phyloP scores from a whole-genome alignment of 768 basidiomycete genomes.

The Pilatotrama ljubarskyi region DNA sequence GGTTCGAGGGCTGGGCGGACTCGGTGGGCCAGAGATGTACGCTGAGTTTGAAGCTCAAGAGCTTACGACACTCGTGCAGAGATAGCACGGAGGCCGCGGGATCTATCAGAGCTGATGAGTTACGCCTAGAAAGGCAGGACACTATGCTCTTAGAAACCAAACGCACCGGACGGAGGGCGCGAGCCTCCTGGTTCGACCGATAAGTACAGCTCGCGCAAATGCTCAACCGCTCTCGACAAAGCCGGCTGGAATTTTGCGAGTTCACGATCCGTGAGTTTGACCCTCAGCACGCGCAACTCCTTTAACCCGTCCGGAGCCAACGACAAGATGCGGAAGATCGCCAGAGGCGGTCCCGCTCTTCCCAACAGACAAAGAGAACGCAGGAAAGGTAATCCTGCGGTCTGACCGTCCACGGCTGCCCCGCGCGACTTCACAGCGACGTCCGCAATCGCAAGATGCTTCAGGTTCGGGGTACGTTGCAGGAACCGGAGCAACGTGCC shows the following conservation, averaged over 20 bases:
- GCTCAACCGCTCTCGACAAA: not conserved
- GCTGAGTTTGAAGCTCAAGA: not conserved
- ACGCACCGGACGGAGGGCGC: not conserved
- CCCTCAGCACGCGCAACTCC: not conserved
- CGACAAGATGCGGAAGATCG: not conserved
- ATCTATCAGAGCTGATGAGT: too few relatives aligned
- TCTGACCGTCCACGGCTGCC: too few relatives aligned
- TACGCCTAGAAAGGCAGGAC: too few relatives aligned
- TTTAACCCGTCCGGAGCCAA: not conserved
- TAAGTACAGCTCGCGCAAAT: not conserved
- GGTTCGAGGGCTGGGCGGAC: not conserved
- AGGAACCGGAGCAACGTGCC: not conserved
- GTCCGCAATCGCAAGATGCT: not conserved
- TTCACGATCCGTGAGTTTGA: not conserved
- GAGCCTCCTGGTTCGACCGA: not conserved
- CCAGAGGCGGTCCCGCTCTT: not conserved
- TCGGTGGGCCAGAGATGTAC: not conserved
- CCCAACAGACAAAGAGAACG: not conserved
- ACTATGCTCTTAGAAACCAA: not conserved
- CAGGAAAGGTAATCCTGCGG: not conserved
- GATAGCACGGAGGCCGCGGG: not conserved
- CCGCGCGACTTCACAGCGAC: too few relatives aligned
- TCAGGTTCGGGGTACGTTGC: not conserved
- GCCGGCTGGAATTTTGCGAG: not conserved
- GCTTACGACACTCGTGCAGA: not conserved